Evolutionary conservation across 345 rosid genomes (phyloP).

Genomic region (Streptanthus diversifolius): DNA sequence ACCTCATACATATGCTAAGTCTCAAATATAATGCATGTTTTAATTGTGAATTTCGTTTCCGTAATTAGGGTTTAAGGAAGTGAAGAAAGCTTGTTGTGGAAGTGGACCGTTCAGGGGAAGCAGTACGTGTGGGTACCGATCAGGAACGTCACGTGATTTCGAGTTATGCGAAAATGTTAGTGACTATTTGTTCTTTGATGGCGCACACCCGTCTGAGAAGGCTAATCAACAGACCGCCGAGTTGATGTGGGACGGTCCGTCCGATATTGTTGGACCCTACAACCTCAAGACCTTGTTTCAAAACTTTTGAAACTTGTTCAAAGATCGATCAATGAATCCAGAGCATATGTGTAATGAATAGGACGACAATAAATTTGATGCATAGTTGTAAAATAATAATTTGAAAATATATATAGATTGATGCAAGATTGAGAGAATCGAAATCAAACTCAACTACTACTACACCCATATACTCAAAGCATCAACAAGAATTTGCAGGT

Average conservation of each 20-base stretch:
- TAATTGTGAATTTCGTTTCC: not conserved
- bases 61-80: constrained; percentile 57
- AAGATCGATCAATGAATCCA: not conserved
- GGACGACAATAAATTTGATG: not conserved
- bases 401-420: not conserved
- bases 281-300: constrained; percentile 35
- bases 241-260: constrained; percentile 42
- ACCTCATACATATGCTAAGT: not conserved
- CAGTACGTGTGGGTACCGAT: constrained; percentile 47
- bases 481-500: not conserved
- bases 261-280: constrained; percentile 28
- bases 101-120: constrained; percentile 57
- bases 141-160: constrained; percentile 12
- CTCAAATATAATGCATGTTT: not conserved
- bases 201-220: constrained; percentile 34
- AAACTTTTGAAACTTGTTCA: not conserved
- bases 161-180: constrained; percentile 30
- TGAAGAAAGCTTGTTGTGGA: constrained; percentile 67
- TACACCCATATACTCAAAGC: not conserved
- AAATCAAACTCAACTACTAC: not conserved
- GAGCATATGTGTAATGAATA: not conserved
- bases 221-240: constrained; percentile 38
- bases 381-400: not conserved
- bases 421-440: not conserved
- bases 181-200: constrained; percentile 45